These are phyloP conservation scores for Crithidia sp. DNA, from an alignment of 208 protist genomes.

Conservation along the genomic window DNA sequence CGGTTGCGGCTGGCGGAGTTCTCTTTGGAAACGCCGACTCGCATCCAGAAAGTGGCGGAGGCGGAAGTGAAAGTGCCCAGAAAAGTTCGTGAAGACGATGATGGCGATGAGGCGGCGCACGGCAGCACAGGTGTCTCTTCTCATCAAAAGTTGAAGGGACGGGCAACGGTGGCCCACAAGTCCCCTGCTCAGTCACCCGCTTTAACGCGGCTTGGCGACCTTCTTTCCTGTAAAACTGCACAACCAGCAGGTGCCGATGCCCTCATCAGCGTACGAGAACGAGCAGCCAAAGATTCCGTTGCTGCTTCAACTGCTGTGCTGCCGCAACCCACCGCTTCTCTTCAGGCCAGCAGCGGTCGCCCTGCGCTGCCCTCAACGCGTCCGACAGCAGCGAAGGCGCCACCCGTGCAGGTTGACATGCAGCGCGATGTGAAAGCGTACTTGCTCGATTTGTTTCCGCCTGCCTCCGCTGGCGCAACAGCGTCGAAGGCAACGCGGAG, in stretches of 20 bases:
- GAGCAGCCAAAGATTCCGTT: not conserved
- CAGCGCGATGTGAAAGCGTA: constrained; percentile 10
- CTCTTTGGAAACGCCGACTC: no score
- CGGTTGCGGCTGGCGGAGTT: no score
- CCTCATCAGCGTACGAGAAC: not conserved
- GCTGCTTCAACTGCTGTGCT: no score
- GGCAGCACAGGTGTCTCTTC: not conserved
- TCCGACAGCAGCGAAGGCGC: not conserved
- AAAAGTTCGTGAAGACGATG: no score
- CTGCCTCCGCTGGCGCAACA: not conserved
- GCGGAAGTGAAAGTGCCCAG: no score
- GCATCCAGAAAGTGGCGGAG: no score
- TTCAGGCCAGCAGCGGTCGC: no score
- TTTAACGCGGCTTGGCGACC: not conserved
- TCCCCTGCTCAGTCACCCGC: not conserved
- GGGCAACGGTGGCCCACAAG: not conserved
- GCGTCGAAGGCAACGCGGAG: not conserved
- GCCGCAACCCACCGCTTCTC: no score
- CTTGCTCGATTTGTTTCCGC: constrained; percentile 12
- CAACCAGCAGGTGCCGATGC: not conserved
- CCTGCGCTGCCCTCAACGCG: no score
- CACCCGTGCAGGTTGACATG: not conserved
- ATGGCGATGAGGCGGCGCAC: no score
- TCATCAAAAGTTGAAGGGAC: not conserved
- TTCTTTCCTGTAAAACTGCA: not conserved